Base-by-base conservation (phyloP, 2,329 filamentous ascomycete species). In the Arthroderma sp. region DNA sequence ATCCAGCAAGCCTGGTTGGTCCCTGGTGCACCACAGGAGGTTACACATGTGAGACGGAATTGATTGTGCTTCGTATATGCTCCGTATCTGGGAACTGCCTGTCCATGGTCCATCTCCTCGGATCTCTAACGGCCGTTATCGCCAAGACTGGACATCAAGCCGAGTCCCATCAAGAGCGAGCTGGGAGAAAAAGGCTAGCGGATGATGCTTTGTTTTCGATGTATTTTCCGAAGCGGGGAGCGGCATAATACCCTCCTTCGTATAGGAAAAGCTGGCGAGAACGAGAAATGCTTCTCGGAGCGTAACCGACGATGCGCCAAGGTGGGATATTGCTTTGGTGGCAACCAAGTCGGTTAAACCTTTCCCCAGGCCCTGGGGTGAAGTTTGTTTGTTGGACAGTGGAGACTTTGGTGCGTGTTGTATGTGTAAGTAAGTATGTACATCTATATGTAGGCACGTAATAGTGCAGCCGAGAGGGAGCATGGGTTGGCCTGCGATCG, bases 161-260 rank as follows among this genome's bases (percentile, higher is more conserved):
- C 23, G 44, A 49, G 44, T 31, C 23, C 47, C 25, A 51, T 51
- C 4, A 31, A 31, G 28, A 3, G 15, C 15, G 13, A 17, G 28
- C 25, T 33, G 23, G 19, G 41, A 51, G 15, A 19, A 33, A 51
- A n/a, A n/a, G n/a, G 25, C 25, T 51, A 31, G n/a, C 47, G n/a
- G 28, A 19, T 1, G 47, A 33, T 51, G 25, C 23, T 51, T 51
- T 51, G 25, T 51, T 51, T 51, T 51, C 47, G 47, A 51, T 51
- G 47, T 51, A 51, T 51, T 51, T 51, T 51, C 47, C 47, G 47
- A 51, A 51, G 47, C 47, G 47, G 47, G 47, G 47, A 47, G 47
- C 15, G 28, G 47, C 15, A 51, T 28, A 31, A n/a, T n/a, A 17
- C 47, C 33, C 41, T 2, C 25, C 47, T 25, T 51, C 47, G 47